phyloP scores from a whole-genome alignment of 768 basidiomycete genomes.

The Trametes cubensis region DNA sequence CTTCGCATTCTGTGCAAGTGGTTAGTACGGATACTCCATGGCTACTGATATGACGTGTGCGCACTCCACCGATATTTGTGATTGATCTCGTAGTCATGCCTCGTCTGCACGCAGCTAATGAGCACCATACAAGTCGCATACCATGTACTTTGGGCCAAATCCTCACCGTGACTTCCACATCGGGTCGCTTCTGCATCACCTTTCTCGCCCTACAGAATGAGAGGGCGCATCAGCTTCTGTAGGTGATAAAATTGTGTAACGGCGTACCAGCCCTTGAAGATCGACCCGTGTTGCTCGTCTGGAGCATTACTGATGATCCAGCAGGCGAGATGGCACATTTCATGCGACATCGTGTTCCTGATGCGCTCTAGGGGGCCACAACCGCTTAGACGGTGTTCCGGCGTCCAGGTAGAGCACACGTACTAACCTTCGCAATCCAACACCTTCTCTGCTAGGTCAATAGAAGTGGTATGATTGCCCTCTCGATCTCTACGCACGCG shows the following conservation, averaged over 20 bases:
- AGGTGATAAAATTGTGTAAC: not conserved
- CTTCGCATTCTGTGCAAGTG: slow-evolving; percentile 54
- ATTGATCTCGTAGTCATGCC: slow-evolving; percentile 74
- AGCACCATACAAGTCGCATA: not conserved
- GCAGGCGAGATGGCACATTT: slow-evolving; percentile 90
- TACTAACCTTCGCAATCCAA: slow-evolving; percentile 70
- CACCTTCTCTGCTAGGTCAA: slow-evolving; percentile 83
- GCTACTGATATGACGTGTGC: slow-evolving; percentile 29
- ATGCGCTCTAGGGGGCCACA: slow-evolving; percentile 60
- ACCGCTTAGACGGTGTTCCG: not conserved
- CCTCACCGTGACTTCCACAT: slow-evolving; percentile 72
- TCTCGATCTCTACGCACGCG: slow-evolving; percentile 49
- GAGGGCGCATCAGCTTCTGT: not conserved
- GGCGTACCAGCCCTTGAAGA: slow-evolving; percentile 68
- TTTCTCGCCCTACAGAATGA: slow-evolving; percentile 56
- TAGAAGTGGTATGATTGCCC: slow-evolving; percentile 61
- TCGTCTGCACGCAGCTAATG: slow-evolving; percentile 46
- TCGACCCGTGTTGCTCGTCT: slow-evolving; percentile 71
- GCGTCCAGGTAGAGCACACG: not conserved
- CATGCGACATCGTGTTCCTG: slow-evolving; percentile 81
- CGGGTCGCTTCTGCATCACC: slow-evolving; percentile 67
- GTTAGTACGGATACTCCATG: slow-evolving; percentile 9
- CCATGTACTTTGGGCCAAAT: not conserved
- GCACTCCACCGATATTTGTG: slow-evolving; percentile 76
- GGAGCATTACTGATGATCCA: slow-evolving; percentile 78